A percentile compares a stretch with the other conserved stretches of the same genome.
Conservation (phyloP, 345 rosid species). For the Syzygium grande region DNA sequence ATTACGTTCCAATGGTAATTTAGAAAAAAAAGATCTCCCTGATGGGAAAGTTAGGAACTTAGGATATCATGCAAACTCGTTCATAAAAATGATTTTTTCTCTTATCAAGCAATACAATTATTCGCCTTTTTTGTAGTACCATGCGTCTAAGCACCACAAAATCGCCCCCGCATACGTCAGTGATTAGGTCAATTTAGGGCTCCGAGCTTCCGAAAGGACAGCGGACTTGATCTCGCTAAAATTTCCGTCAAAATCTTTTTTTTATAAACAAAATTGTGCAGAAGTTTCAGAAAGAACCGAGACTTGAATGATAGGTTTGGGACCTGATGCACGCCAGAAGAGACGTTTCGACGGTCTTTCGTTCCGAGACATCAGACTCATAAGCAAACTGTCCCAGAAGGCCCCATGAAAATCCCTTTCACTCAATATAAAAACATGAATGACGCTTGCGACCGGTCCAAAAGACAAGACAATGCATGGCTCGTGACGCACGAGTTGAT, state of each 20-base stretch:
- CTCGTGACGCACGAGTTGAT: background rate
- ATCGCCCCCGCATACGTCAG: background rate
- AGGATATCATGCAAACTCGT: background rate
- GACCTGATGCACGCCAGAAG: background rate
- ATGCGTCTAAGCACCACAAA: background rate
- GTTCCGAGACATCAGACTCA: background rate
- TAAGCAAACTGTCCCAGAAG: background rate
- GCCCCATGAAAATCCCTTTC: background rate
- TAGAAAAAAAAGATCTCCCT: background rate
- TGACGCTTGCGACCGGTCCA: background rate
- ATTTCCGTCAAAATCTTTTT: background rate
- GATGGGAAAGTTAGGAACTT: background rate
- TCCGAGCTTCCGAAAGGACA: rapidly evolving
- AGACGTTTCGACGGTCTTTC: background rate
- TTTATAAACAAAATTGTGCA: background rate
- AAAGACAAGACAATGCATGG: background rate
- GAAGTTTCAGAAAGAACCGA: background rate
- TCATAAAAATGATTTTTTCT: background rate
- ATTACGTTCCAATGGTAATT: background rate
- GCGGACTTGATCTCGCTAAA: rapidly evolving
- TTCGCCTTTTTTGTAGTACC: background rate
- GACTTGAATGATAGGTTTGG: background rate
- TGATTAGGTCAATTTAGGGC: background rate
- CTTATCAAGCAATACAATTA: background rate
- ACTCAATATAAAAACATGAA: background rate